phyloP scores from a whole-genome alignment of 2,329 filamentous ascomycete genomes.

The Xylariales sp. region DNA sequence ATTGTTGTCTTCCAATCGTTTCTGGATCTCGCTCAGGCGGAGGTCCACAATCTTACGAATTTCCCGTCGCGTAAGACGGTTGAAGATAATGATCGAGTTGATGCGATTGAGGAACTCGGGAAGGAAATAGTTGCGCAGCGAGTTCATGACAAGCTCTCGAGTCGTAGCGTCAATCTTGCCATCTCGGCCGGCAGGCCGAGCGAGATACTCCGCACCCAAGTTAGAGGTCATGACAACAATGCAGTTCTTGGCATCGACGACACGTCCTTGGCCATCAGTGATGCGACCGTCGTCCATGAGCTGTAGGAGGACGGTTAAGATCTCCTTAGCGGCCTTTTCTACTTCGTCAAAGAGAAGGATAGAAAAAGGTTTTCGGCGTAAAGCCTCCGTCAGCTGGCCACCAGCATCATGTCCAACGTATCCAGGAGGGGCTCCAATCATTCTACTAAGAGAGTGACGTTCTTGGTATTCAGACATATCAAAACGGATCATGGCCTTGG shows the following conservation, averaged over 20 bases:
- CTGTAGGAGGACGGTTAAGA: conserved; percentile 96
- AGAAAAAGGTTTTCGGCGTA: conserved; percentile 95
- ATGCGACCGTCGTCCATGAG: conserved; percentile 99
- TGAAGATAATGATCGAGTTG: conserved; percentile 96
- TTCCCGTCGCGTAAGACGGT: conserved; percentile 88
- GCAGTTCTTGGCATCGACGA: conserved; percentile 96
- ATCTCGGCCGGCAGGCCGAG: conserved; percentile 79
- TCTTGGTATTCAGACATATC: conserved; percentile 99
- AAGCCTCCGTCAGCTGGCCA: conserved; percentile 93
- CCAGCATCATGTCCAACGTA: conserved; percentile 97
- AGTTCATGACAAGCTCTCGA: conserved; percentile 87
- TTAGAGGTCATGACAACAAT: conserved; percentile 99
- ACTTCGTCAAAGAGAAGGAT: conserved; percentile 98
- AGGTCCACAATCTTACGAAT: conserved; percentile 97
- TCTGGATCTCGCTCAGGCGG: conserved; percentile 88
- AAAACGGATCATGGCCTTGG: conserved; percentile 98
- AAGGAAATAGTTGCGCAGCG: conserved; percentile 94
- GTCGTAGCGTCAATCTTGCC: conserved; percentile 89
- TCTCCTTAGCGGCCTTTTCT: conserved; percentile 98
- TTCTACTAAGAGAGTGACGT: conserved; percentile 91
- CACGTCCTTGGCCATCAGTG: conserved; percentile 94
- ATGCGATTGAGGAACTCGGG: conserved; percentile 99
- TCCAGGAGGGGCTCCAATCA: conserved; percentile 97
- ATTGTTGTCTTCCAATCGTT: conserved; percentile 84
- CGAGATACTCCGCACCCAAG: conserved; percentile 92